Evolutionary conservation across 139 green algal genomes (phyloP), one percentile per base, ranked within the genome.

Genomic region (Chlorella sorokiniana): DNA sequence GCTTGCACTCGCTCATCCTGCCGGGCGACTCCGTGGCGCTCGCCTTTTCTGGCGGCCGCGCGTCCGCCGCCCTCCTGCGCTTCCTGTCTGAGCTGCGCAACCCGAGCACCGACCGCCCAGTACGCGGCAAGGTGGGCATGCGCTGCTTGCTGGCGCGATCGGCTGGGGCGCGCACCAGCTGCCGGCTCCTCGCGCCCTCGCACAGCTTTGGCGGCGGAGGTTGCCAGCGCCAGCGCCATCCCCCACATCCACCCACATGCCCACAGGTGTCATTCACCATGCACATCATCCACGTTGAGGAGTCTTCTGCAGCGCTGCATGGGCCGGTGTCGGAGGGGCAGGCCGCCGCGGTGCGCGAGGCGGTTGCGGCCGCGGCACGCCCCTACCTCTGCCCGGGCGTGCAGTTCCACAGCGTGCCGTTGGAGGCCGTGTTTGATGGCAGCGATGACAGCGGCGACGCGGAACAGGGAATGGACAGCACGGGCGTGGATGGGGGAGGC

Each of bases 31-130:
- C 67, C 14, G 78, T 92, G 6, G 76, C 90, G 11, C 40, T 94
- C 4, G 88, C 86, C 1, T 69, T 94, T 2, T 96, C 91, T 16
- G 92, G 92, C 52, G 90, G 90, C 22, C 56, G 69, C 14, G 80
- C 61, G 23, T 93, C 88, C 0, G 20, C 82, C 6, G 78, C 86
- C 4, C 78, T 93, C 61, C 83, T 95, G 0, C 61, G 74, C 29
- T 84, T 84, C 33, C 44, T 93, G 0, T 8, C 89, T 23, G 48
- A 83, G 25, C 85, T 95, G 76, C 86, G 87, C 81, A 83, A 82
- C 63, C 78, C 67, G 3, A 37, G 82, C 48, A 65, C 42, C 2
- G 81, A 63, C 27, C 75, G 88, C 29, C 82, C 85, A 33, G 85
- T 86, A 59, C 78, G 85, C 1, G 89, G 90, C 70, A 93, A 93